A percentile compares a stretch with the other conserved stretches of the same genome.
phyloP scores from a whole-genome alignment of 2,329 filamentous ascomycete genomes.

The Colletotrichum cordylinicola region DNA sequence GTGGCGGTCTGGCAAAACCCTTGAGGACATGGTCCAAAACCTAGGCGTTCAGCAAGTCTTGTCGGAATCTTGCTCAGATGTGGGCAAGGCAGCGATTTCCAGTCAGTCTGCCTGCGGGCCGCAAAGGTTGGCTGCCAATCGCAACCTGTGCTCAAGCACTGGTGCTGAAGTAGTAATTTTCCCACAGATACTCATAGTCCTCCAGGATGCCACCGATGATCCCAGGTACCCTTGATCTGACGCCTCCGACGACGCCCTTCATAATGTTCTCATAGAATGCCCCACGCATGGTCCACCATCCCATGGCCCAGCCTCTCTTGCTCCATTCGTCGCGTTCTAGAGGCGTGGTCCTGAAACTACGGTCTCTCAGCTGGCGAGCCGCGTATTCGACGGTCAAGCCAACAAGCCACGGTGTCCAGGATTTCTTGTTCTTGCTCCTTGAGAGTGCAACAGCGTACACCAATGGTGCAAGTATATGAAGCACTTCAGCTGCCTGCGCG shows the following conservation, averaged over 20 bases:
- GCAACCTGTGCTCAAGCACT: constrained; percentile 38
- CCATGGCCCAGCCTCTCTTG: constrained; percentile 87
- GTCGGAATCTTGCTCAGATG: background rate
- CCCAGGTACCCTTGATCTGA: constrained; percentile 79
- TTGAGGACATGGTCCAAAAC: background rate
- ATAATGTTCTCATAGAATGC: constrained; percentile 95
- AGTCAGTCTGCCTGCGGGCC: background rate
- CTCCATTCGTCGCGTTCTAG: constrained; percentile 90
- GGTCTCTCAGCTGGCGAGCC: constrained; percentile 80
- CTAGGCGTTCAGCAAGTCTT: background rate
- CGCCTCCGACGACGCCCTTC: constrained; percentile 73
- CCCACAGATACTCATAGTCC: constrained; percentile 98
- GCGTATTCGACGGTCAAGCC: constrained; percentile 86
- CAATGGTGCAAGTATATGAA: constrained; percentile 90
- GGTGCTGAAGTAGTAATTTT: constrained; percentile 91
- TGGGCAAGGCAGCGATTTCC: background rate
- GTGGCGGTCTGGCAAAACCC: background rate
- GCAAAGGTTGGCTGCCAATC: background rate
- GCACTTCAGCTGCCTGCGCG: constrained; percentile 80
- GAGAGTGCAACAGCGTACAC: constrained; percentile 86
- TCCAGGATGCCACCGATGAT: constrained; percentile 87
- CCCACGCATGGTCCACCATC: constrained; percentile 97
- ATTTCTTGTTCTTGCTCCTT: constrained; percentile 72
- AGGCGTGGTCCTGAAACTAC: constrained; percentile 80
- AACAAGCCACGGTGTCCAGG: constrained; percentile 91